These are phyloP conservation scores for Punctularia strigosozonata DNA, from an alignment of 768 basidiomycete species.

Conservation along the genomic window DNA sequence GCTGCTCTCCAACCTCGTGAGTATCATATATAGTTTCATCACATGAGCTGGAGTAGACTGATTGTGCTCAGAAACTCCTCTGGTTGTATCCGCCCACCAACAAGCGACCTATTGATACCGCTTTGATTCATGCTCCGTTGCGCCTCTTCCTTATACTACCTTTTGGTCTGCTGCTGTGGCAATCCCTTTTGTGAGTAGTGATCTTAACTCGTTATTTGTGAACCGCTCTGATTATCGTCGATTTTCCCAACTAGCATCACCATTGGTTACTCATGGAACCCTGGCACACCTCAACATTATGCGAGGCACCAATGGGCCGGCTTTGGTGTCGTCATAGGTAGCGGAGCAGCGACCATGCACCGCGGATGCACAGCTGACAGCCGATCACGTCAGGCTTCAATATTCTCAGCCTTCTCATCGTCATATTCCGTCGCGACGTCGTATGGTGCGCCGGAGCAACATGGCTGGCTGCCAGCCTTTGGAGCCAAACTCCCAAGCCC, in stretches of 20 bases:
- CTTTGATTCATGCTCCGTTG: conserved; percentile 82
- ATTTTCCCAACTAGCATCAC: conserved; percentile 39
- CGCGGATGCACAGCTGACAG: conserved; percentile 12
- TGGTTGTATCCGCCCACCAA: neutral
- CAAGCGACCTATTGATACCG: conserved; percentile 56
- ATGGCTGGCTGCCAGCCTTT: conserved; percentile 63
- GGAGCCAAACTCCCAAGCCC: too few relatives aligned
- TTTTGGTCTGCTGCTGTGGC: conserved; percentile 45
- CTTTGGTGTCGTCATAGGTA: conserved; percentile 53
- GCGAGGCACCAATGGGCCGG: conserved; percentile 59
- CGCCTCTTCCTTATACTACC: conserved; percentile 51
- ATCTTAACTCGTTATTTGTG: neutral
- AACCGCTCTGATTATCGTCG: neutral
- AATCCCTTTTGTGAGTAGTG: conserved; percentile 40
- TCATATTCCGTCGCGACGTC: conserved; percentile 49
- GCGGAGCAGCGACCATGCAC: too few relatives aligned
- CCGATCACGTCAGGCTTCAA: too few relatives aligned
- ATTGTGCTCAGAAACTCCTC: neutral
- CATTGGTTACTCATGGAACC: conserved; percentile 50
- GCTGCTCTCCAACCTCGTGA: conserved; percentile 66
- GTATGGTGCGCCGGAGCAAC: conserved; percentile 68
- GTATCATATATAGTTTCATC: conserved; percentile 43
- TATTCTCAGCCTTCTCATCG: conserved; percentile 38
- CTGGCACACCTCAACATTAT: conserved; percentile 41
- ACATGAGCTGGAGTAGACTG: neutral